Percentiles rank a stretch among this genome's conserved stretches.
Evolutionary conservation across 169 alveolate genomes (phyloP).

Genomic region (Plasmodium fragile): DNA sequence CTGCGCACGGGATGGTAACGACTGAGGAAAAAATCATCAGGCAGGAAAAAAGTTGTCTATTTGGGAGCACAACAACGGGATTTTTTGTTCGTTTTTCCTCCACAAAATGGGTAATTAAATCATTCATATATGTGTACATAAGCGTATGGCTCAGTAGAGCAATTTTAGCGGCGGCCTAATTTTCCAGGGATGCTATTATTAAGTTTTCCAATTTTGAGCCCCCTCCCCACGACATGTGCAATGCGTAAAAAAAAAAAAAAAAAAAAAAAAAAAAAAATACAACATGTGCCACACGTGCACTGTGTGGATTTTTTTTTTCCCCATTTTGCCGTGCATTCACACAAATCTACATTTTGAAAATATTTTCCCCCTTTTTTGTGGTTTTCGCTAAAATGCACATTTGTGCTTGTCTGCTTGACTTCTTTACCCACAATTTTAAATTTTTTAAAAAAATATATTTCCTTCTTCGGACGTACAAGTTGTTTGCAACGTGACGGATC

Average conservation of each 20-base stretch:
- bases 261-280: too few relatives aligned
- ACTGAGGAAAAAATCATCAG: neutral
- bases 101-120: neutral
- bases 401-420: neutral
- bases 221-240: neutral
- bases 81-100: neutral
- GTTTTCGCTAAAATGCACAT: neutral
- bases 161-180: neutral
- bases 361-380: neutral
- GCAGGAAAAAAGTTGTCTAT: neutral
- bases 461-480: neutral
- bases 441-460: neutral
- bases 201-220: neutral
- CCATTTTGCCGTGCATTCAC: neutral
- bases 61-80: neutral
- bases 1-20: neutral
- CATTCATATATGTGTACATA: neutral
- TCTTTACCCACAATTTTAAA: neutral
- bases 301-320: neutral
- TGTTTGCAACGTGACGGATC: neutral
- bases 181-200: neutral
- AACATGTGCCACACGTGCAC: neutral
- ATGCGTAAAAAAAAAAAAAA: neutral
- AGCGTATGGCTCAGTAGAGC: neutral
- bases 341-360: neutral